A percentile compares a stretch with the other conserved stretches of the same genome.
These are phyloP conservation scores for Pseudogymnoascus pannorum DNA, from an alignment of 2,329 filamentous ascomycete genomes.

Conservation along the genomic window DNA sequence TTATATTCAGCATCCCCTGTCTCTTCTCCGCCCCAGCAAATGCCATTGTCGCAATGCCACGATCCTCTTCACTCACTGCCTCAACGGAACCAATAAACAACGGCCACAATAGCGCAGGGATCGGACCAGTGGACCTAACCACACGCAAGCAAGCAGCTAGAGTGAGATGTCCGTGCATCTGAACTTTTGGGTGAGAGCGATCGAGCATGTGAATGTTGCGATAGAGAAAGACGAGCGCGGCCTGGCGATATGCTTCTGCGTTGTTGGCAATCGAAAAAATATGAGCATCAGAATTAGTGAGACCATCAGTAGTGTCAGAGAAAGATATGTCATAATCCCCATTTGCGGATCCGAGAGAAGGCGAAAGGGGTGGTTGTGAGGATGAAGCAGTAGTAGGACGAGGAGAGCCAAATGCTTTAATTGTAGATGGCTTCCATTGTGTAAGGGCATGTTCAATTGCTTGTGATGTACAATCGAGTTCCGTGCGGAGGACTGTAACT, in stretches of 20 bases:
- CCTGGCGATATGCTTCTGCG: constrained; percentile 45
- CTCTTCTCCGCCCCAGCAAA: constrained; percentile 47
- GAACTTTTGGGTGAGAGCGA: constrained; percentile 43
- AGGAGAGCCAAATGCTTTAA: background rate
- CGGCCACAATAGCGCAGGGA: constrained; percentile 58
- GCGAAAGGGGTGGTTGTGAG: background rate
- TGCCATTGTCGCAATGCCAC: constrained; percentile 42
- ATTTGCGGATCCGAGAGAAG: background rate
- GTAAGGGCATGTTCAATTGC: constrained; percentile 49
- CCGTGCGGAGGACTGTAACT: constrained; percentile 22
- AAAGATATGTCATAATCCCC: constrained; percentile 9
- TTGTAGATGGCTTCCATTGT: constrained; percentile 46
- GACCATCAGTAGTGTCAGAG: constrained; percentile 8
- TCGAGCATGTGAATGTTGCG: constrained; percentile 35
- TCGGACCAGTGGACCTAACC: constrained; percentile 49
- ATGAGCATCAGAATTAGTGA: constrained; percentile 13
- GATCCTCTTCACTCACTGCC: constrained; percentile 42
- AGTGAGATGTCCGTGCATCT: constrained; percentile 44
- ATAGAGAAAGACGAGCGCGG: constrained; percentile 39
- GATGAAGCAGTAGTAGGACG: background rate
- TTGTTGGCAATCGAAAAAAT: constrained; percentile 34
- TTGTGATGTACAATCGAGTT: constrained; percentile 35
- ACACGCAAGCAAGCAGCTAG: constrained; percentile 49
- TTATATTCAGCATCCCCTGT: constrained; percentile 61
- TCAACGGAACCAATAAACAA: constrained; percentile 58